These are phyloP conservation scores for Ophiostoma sp. DNA, from an alignment of 2,329 filamentous ascomycete genomes.

Conservation along the genomic window DNA sequence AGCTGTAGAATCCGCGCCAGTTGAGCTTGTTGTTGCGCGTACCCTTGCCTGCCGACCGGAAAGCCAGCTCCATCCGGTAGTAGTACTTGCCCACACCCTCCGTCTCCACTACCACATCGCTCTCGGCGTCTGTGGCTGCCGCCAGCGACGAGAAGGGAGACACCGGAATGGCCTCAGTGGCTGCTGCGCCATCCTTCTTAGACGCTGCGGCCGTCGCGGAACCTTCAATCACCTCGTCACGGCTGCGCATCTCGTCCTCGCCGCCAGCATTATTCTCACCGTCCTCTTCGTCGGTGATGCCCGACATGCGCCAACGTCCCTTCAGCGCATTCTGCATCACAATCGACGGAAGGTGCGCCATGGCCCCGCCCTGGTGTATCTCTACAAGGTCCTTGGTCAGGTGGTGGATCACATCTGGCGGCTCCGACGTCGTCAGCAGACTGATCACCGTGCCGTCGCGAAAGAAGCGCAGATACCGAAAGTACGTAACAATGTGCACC, in stretches of 20 bases:
- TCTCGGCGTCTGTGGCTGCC: constrained; percentile 52
- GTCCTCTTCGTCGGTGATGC: constrained; percentile 37
- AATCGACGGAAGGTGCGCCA: constrained; percentile 46
- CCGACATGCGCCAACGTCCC: constrained; percentile 53
- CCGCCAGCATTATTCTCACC: constrained; percentile 17
- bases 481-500: constrained; percentile 96
- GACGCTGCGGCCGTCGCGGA: not conserved
- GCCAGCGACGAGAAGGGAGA: constrained; percentile 26
- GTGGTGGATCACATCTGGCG: constrained; percentile 82
- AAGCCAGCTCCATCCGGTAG: constrained; percentile 75
- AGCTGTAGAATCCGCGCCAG: constrained; percentile 91
- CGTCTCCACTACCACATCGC: constrained; percentile 79
- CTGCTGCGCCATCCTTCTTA: not conserved
- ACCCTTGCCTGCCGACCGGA: constrained; percentile 64
- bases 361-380: constrained; percentile 42
- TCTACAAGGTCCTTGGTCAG: constrained; percentile 69
- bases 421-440: constrained; percentile 77
- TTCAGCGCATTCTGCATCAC: constrained; percentile 70
- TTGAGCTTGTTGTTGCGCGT: constrained; percentile 80
- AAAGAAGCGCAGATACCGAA: constrained; percentile 93
- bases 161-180: not conserved
- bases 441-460: constrained; percentile 82
- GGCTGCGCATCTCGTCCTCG: not conserved
- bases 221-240: not conserved
- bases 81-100: constrained; percentile 83